Percentiles rank a stretch among this genome's conserved stretches.
These are phyloP conservation scores for Solanum medicagineum DNA, from an alignment of 257 asterid species.

Conservation along the genomic window DNA sequence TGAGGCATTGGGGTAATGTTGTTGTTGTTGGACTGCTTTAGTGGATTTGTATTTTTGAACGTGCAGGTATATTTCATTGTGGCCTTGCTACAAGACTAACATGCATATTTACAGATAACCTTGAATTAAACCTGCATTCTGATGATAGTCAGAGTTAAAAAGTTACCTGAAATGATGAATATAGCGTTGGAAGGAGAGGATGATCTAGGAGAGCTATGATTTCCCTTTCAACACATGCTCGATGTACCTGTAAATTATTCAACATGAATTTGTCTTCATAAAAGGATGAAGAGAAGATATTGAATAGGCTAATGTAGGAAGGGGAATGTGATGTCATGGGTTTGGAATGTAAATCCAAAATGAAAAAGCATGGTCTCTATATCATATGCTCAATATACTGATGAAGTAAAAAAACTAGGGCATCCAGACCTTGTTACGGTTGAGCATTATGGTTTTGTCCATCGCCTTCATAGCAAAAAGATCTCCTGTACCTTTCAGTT, in stretches of 20 bases:
- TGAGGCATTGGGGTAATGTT: no score
- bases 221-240: slow-evolving; percentile 94
- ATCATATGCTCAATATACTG: not conserved
- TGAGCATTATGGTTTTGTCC: slow-evolving; percentile 90
- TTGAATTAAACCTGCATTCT: not conserved
- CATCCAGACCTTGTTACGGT: slow-evolving; percentile 71
- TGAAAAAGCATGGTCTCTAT: not conserved
- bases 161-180: slow-evolving; percentile 86
- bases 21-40: no score
- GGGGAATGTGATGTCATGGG: not conserved
- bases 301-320: not conserved
- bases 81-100: not conserved
- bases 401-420: not conserved
- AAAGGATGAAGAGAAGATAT: not conserved
- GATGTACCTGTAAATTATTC: slow-evolving; percentile 64
- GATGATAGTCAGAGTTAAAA: not conserved
- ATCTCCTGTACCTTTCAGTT: slow-evolving; percentile 57
- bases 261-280: not conserved
- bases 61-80: not conserved
- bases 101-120: not conserved
- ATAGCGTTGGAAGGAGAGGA: slow-evolving; percentile 94
- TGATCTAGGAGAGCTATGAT: slow-evolving; percentile 84
- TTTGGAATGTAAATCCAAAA: not conserved
- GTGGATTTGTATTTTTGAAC: not conserved
- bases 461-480: slow-evolving; percentile 97